A percentile compares a stretch with the other conserved stretches of the same genome.
Conservation (phyloP, 306 rosid genomes). For the Cucumis cinereus region DNA sequence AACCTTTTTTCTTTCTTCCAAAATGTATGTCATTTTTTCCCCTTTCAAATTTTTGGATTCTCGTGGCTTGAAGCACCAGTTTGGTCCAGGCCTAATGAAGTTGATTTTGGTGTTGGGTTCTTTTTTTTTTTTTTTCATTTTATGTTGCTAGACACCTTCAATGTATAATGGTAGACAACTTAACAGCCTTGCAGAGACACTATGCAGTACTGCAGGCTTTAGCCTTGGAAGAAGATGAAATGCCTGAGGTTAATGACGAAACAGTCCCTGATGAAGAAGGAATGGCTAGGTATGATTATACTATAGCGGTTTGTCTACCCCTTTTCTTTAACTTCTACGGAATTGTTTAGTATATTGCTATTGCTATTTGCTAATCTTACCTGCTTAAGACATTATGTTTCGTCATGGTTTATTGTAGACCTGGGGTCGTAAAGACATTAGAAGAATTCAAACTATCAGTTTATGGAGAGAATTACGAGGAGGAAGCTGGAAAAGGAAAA, state of each 20-base stretch:
- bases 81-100: too few species aligned
- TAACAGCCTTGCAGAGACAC: slow-evolving; percentile 87
- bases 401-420: slow-evolving; percentile 33
- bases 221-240: slow-evolving; percentile 78
- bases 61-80: too few species aligned
- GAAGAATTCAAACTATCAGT: slow-evolving; percentile 76
- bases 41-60: too few species aligned
- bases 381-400: not conserved
- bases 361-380: not conserved
- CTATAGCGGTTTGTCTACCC: not conserved
- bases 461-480: slow-evolving; percentile 65
- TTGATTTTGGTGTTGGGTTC: too few species aligned
- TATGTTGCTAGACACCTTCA: not conserved
- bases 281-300: slow-evolving; percentile 45
- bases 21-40: too few species aligned
- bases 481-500: slow-evolving; percentile 29
- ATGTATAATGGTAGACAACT: slow-evolving; percentile 5
- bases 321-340: not conserved
- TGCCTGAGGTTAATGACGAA: slow-evolving; percentile 75
- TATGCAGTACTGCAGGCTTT: slow-evolving; percentile 79
- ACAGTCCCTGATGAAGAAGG: slow-evolving; percentile 89
- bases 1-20: not conserved
- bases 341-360: not conserved
- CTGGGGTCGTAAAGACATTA: slow-evolving; percentile 50
- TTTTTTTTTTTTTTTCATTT: not conserved